Conservation (phyloP, 306 rosid genomes). For the Medicago arabica region DNA sequence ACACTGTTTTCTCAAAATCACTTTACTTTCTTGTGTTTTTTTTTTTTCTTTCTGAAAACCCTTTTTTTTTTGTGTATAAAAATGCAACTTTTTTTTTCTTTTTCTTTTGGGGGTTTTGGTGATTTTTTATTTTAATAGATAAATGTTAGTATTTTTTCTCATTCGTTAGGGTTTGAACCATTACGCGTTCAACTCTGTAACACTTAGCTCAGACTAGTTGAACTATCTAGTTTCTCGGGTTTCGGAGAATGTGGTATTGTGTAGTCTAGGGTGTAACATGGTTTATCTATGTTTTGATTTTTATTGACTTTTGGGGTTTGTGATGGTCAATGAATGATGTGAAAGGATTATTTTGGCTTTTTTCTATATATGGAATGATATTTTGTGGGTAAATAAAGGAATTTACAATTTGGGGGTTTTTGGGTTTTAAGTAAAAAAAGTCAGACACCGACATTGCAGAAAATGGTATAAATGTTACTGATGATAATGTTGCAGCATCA, state of each 20-base stretch:
- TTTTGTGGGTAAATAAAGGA: constrained; percentile 19
- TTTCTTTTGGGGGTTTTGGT: background rate
- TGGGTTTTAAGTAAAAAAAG: background rate
- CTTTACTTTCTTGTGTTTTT: background rate
- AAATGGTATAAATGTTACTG: constrained; percentile 8
- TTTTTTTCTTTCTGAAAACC: background rate
- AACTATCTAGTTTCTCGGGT: too few relatives aligned
- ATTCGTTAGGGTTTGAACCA: too few relatives aligned
- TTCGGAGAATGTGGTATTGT: constrained; percentile 3
- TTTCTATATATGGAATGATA: constrained; percentile 2
- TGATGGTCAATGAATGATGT: background rate
- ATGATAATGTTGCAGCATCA: background rate
- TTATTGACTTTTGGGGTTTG: background rate
- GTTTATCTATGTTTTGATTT: too few relatives aligned
- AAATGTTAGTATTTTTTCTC: too few relatives aligned
- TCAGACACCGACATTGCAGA: background rate
- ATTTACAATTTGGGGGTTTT: constrained; percentile 12
- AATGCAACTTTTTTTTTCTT: background rate
- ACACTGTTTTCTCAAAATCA: background rate
- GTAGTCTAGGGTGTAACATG: too few relatives aligned
- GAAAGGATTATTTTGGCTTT: background rate
- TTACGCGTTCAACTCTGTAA: too few relatives aligned
- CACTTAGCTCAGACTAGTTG: too few relatives aligned
- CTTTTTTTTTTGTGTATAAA: too few relatives aligned
- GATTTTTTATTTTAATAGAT: too few relatives aligned